Evolutionary conservation across 495 filamentous ascomycete genomes (phyloP), one percentile per base, ranked within the genome.

Genomic region (Xylaria scruposa): DNA sequence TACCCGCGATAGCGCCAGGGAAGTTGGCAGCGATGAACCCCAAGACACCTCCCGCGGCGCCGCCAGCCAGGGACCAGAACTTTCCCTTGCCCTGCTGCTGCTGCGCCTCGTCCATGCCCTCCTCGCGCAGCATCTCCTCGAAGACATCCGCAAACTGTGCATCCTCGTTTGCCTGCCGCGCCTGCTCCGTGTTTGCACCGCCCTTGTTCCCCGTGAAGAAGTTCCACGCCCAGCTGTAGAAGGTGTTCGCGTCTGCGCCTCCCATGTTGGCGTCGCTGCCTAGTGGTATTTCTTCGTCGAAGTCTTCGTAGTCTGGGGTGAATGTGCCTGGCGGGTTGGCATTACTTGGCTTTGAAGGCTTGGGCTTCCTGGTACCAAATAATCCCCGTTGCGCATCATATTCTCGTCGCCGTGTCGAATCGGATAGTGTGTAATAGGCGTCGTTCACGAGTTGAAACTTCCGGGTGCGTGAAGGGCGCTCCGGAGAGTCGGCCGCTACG

Each of bases 381-480:
- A 80, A 70, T 26, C 74, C 77, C 61, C 94, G 91, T 51, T 91
- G 88, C 56, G 89, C 85, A 78, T 99, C 95, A 83, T 98, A 99
- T 68, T 98, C 93, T 46, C 90, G 88, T n/a, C 96, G 91, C 1
- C 97, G 90, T 8, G 82, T 74, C 4, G 90, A 76, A 78, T 99
- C 94, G 0, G 91, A 94, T 51, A 99, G 92, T 29, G 94, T 97
- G 79, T 94, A 99, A 86, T 99, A 99, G 76, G 96, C 96, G 81
- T 98, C 96, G 84, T 97, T 99, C 76, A 99, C 92, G 71, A 93
- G 89, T 80, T 99, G 96, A 85, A 99, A 99, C 79, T 92, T 91
- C 74, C 91, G 90, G 8, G 96, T 99, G 72, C 95, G 91, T 3
- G 85, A 82, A n/a, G 89, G 76, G 67, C 95, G 91, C 74, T 97